A percentile compares a stretch with the other conserved stretches of the same genome.
These are phyloP conservation scores for Pseudomassariella vexata DNA, from an alignment of 2,329 filamentous ascomycete species.

Conservation along the genomic window DNA sequence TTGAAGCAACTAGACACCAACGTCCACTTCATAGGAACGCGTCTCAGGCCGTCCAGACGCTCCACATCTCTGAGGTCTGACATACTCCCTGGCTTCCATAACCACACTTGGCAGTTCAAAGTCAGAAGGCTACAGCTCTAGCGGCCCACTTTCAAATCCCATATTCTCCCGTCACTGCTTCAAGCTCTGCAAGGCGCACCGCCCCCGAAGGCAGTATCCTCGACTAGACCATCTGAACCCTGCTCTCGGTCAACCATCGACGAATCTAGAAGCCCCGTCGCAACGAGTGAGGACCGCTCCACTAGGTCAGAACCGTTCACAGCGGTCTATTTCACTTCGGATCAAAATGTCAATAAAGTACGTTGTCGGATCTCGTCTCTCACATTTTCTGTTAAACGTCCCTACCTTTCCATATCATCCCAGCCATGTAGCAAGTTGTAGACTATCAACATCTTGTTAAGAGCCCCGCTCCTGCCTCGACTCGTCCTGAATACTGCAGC, in stretches of 20 bases:
- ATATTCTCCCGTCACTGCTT: conserved; percentile 23
- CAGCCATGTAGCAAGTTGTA: conserved; percentile 15
- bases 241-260: conserved; percentile 22
- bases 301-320: conserved; percentile 1
- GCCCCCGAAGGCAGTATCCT: conserved; percentile 23
- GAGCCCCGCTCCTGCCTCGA: too few species aligned
- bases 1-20: too few species aligned
- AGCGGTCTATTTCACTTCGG: conserved; percentile 22
- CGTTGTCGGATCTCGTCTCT: conserved; percentile 21
- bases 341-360: conserved; percentile 35
- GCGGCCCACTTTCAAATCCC: conserved; percentile 24
- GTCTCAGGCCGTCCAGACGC: too few species aligned
- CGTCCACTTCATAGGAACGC: too few species aligned
- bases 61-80: too few species aligned
- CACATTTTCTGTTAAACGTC: conserved; percentile 14
- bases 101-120: conserved; percentile 18
- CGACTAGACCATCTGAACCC: conserved; percentile 20
- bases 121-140: conserved; percentile 22
- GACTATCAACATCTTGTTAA: background rate
- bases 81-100: conserved; percentile 17
- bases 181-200: conserved; percentile 28
- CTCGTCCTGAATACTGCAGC: conserved; percentile 6
- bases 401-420: conserved; percentile 6
- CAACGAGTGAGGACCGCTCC: conserved; percentile 21
- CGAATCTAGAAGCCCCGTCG: conserved; percentile 29